Conservation (phyloP, 345 rosid genomes). For the Aurinia saxatilis region DNA sequence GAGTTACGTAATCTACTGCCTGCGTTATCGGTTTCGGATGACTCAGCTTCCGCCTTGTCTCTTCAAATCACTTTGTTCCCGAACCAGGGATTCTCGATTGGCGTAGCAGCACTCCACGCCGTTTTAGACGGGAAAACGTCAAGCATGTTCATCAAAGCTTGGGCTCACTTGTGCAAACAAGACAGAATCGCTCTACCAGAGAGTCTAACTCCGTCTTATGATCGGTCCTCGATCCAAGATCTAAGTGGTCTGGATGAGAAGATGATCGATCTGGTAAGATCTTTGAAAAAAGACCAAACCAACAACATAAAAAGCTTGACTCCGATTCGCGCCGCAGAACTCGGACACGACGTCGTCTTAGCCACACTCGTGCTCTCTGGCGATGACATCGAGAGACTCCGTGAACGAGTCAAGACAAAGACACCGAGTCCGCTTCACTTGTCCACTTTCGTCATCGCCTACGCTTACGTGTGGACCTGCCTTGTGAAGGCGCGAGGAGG, state of each 20-base stretch:
- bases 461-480: constrained; percentile 28
- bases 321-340: not conserved
- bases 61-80: constrained; percentile 26
- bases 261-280: too few relatives aligned
- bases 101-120: constrained; percentile 8
- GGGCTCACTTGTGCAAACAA: constrained; percentile 26
- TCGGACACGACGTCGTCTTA: constrained; percentile 9
- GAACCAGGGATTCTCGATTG: constrained; percentile 15
- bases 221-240: too few relatives aligned
- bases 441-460: constrained; percentile 33
- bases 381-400: constrained; percentile 24
- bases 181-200: not conserved
- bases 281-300: not conserved
- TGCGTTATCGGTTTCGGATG: not conserved
- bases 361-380: constrained; percentile 26
- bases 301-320: constrained; percentile 13
- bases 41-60: not conserved
- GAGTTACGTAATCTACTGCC: constrained; percentile 17
- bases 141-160: constrained; percentile 20
- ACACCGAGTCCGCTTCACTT: not conserved
- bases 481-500: constrained; percentile 26
- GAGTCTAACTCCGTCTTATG: too few relatives aligned
- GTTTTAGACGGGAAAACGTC: constrained; percentile 16
- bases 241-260: too few relatives aligned
- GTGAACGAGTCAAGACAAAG: constrained; percentile 1